Evolutionary conservation across 139 green algal genomes (phyloP).

Genomic region (Volvox reticuliferus): DNA sequence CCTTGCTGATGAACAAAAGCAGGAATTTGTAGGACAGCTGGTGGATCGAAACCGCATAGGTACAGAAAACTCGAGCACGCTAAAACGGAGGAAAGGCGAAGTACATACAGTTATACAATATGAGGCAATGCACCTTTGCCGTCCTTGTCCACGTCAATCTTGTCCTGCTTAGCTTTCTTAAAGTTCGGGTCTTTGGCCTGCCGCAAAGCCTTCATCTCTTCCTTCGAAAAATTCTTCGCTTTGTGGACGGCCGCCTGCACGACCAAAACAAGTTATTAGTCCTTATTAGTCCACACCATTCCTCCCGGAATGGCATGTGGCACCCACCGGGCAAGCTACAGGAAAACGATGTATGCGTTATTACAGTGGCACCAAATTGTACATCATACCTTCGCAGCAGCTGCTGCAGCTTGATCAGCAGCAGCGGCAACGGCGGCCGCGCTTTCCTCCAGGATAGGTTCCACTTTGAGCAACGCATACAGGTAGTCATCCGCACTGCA

Average conservation of each 20-base stretch:
- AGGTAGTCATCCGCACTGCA: constrained; percentile 69
- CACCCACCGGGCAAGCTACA: no score
- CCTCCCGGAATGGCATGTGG: no score
- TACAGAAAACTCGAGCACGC: no score
- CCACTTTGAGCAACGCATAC: constrained; percentile 65
- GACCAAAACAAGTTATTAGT: neutral
- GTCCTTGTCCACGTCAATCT: constrained; percentile 32
- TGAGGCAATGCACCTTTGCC: constrained; percentile 5
- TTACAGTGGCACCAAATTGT: no score
- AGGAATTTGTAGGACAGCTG: no score
- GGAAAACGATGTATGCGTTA: no score
- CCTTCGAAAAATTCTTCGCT: constrained; percentile 69
- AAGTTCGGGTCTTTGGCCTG: constrained; percentile 83
- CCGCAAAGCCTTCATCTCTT: constrained; percentile 72
- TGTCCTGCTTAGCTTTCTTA: constrained; percentile 10
- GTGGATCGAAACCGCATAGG: no score
- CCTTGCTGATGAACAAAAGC: no score
- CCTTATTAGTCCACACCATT: no score
- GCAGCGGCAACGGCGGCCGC: constrained; percentile 62
- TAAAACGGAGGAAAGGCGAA: no score
- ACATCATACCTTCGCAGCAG: constrained; percentile 52
- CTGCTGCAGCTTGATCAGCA: constrained; percentile 55
- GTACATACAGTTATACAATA: no score
- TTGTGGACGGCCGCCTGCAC: constrained; percentile 68
- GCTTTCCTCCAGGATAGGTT: constrained; percentile 74